Base-by-base conservation (phyloP, 176 grass and related monocot species). In the Coix lacrymajobi region DNA sequence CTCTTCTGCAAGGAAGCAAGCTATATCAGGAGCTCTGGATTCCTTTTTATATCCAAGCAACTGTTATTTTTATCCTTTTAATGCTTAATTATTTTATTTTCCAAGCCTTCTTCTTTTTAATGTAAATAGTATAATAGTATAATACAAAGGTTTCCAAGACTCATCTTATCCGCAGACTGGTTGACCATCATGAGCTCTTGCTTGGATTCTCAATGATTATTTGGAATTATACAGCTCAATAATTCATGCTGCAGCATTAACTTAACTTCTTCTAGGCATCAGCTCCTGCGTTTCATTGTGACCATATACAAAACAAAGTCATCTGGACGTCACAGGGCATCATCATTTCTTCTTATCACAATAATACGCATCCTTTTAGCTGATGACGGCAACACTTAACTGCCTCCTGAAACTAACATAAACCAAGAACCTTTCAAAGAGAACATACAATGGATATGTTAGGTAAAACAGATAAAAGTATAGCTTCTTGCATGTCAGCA, bases 381-480 rank as follows among this genome's bases (percentile, higher is more conserved):
- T 67, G 37, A 86, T 62, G 83, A 86, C 66, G 24, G 39, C 66
- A 34, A 83, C 73, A 20, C 60, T 62, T 83, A 83, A 73, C 84
- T 86, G 88, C 79, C 66, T 60, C 58, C n/a, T 58, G 56, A 78
- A 78, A 78, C 83, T 29, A 82, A 82, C 73, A 66, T 66, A 31
- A 73, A 25, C 43, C 57, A 66, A 19, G 14, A 67, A 78, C 44
- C 3, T 46, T 3, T 16, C 13, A 24, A 37, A 51, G 41, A 11
- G n/a, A 51, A 22, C 8, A 41, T 30, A 84, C 29, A 65, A 62
- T 11, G 32, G 25, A 41, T 33, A 54, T 72, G 22, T 73, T 52
- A 43, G 24, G 8, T 64, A 7, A 54, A 66, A 61, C 37, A 22
- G 39, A 46, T 48, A 38, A 52, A 66, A 58, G n/a, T 66, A 41